Conservation (phyloP, 768 basidiomycete genomes). For the Phylloporus sp. region DNA sequence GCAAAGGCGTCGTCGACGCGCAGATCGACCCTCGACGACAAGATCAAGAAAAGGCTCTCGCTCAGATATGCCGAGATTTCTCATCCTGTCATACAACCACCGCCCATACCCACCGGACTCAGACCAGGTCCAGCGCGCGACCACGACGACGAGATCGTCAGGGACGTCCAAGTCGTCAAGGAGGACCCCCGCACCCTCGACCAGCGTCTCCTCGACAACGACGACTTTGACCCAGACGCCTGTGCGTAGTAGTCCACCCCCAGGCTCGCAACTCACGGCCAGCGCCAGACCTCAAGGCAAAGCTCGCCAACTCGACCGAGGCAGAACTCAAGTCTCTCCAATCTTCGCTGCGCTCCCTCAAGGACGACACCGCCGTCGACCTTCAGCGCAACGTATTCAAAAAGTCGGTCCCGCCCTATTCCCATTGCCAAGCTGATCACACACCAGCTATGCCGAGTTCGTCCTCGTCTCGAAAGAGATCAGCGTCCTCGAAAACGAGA, state of each 20-base stretch:
- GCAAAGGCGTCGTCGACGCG: constrained; percentile 29
- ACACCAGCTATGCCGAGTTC: constrained; percentile 87
- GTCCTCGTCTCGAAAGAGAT: constrained; percentile 97
- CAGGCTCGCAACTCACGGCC: neutral
- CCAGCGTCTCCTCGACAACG: constrained; percentile 60
- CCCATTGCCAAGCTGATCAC: constrained; percentile 9
- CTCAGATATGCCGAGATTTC: constrained; percentile 89
- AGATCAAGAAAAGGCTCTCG: constrained; percentile 95
- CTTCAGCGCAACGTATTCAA: constrained; percentile 93
- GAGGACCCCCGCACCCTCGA: constrained; percentile 63
- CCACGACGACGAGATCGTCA: constrained; percentile 49
- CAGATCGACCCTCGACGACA: constrained; percentile 64
- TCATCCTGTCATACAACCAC: constrained; percentile 69
- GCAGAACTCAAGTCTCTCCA: constrained; percentile 72
- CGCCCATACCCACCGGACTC: constrained; percentile 41
- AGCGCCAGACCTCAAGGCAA: constrained; percentile 65
- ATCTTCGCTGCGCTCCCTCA: constrained; percentile 65
- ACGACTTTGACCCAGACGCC: constrained; percentile 82
- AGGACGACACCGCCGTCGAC: constrained; percentile 70
- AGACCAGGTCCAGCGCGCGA: constrained; percentile 35
- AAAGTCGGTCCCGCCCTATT: constrained; percentile 42
- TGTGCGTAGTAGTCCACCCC: constrained; percentile 49
- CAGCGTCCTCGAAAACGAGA: constrained; percentile 91
- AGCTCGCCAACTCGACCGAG: constrained; percentile 86
- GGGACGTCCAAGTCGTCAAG: constrained; percentile 31